Conservation (phyloP, 768 basidiomycete species). For the Phaeotremella fagi region DNA sequence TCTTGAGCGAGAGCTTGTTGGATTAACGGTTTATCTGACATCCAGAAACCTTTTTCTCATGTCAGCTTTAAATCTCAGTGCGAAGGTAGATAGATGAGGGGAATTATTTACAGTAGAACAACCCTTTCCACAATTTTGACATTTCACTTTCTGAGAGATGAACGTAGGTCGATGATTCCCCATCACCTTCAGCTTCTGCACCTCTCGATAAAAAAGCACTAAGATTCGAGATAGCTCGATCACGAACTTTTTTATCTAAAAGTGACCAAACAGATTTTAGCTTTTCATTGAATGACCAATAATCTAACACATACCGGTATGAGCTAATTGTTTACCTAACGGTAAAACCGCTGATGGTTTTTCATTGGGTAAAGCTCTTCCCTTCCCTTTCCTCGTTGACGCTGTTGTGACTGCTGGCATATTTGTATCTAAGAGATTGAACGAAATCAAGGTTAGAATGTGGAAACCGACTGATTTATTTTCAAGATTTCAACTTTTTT, state of each 20-base stretch:
- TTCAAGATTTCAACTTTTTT: not conserved
- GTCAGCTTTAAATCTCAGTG: not conserved
- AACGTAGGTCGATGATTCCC: conserved; percentile 49
- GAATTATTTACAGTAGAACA: conserved; percentile 77
- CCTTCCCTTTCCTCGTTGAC: conserved; percentile 26
- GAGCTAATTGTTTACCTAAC: conserved; percentile 84
- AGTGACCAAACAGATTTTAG: too few species aligned
- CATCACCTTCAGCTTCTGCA: conserved; percentile 13
- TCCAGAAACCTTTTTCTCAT: conserved; percentile 78
- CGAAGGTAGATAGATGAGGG: not conserved
- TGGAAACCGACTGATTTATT: too few species aligned
- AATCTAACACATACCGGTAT: conserved; percentile 78
- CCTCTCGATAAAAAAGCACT: conserved; percentile 66
- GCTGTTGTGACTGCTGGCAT: not conserved
- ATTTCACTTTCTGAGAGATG: conserved; percentile 68
- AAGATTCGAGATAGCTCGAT: conserved; percentile 80
- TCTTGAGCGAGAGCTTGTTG: conserved; percentile 86
- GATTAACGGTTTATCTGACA: conserved; percentile 96
- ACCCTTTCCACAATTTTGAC: conserved; percentile 92
- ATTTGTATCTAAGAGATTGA: not conserved
- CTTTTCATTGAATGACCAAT: too few species aligned
- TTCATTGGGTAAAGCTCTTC: conserved; percentile 10
- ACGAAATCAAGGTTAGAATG: not conserved
- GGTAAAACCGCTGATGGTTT: conserved; percentile 54
- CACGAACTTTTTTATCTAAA: conserved; percentile 88